These are phyloP conservation scores for Blastobotrys attinorum DNA, from an alignment of 805 yeast species.

Conservation along the genomic window DNA sequence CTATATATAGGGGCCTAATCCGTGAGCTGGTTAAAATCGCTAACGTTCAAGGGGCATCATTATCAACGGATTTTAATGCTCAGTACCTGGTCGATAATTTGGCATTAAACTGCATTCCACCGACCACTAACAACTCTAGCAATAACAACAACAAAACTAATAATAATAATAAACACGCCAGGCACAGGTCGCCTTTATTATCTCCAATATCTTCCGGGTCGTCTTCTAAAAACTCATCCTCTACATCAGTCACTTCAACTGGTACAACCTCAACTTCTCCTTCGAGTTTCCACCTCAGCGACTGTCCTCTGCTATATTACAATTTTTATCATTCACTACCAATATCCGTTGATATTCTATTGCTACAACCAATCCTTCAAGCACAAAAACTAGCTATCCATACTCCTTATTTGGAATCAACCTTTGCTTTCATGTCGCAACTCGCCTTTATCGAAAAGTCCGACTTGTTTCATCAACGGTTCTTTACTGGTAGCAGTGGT, in stretches of 20 bases:
- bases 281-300: not conserved
- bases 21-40: conserved; percentile 62
- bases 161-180: too few relatives aligned
- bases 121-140: conserved; percentile 1
- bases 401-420: conserved; percentile 84
- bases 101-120: conserved; percentile 2
- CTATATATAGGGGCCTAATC: conserved; percentile 72
- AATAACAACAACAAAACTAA: too few relatives aligned
- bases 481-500: too few relatives aligned
- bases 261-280: conserved; percentile 4
- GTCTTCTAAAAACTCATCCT: not conserved
- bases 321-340: conserved; percentile 52
- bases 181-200: too few relatives aligned
- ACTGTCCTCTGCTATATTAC: conserved; percentile 56
- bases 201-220: not conserved
- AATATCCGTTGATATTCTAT: conserved; percentile 62
- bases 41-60: conserved; percentile 34
- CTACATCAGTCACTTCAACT: not conserved
- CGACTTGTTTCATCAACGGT: conserved; percentile 2
- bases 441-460: conserved; percentile 19
- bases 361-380: conserved; percentile 77
- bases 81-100: conserved; percentile 2
- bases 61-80: not conserved
- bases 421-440: conserved; percentile 50
- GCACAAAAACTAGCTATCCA: conserved; percentile 84